Evolutionary conservation across 371 early-diverging fungal species (phyloP), one percentile per base, ranked within the genome.

Genomic region (Furculomyces boomerangus): DNA sequence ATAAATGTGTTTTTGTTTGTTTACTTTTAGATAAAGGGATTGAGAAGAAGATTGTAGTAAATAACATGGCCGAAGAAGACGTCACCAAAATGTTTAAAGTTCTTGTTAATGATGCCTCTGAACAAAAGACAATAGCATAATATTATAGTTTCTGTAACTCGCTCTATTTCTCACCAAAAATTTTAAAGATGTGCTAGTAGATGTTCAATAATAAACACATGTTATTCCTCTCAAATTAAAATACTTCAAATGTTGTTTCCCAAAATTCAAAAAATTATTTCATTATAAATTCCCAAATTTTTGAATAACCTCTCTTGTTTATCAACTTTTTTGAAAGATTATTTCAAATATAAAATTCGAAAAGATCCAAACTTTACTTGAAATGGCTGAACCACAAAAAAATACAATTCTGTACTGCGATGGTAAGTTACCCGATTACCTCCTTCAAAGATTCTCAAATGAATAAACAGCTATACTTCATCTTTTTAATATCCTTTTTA

Each of bases 21-120:
- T 24, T 26, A 3, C 39, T 30, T 49, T 28, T 74, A 89, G 91
- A 82, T 54, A 74, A 78, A 50, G 93, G 91, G n/a, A 70, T 74
- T 32, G 93, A 92, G 66, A 78, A 77, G 64, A 85, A 86, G 70
- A 67, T 82, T 48, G 59, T 71, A 2, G 72, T 93, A 53, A 83
- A 91, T 59, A 78, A 80, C 61, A 63, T 84, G 45, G 74, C 79
- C 56, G 79, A 78, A 58, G 67, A 74, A 48, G 81, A 86, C 44
- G 78, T 93, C 30, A 82, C 77, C 65, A 67, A 75, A 60, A 71
- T 74, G 57, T 72, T 90, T 57, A 70, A 76, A 55, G 61, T 74
- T 51, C 72, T 89, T 20, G 67, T 67, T 22, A 48, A 56, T 3
- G 57, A 53, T 27, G 2, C 53, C 32, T 29, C 35, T 10, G 5